Conservation (phyloP, 306 rosid species). For the Herpetospermum pedunculosum region DNA sequence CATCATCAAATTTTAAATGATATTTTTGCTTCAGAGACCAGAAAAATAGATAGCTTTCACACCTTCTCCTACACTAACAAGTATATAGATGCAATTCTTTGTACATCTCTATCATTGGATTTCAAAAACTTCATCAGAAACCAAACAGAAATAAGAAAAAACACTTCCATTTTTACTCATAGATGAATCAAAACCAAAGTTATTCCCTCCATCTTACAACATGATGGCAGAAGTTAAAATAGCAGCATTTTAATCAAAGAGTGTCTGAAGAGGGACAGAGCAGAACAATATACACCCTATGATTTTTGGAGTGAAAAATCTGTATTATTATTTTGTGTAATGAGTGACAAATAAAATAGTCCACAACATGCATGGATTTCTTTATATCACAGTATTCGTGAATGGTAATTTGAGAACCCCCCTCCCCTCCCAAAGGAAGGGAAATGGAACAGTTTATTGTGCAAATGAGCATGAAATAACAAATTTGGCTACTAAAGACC, state of each 20-base stretch:
- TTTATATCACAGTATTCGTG: neutral
- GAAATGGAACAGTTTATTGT: neutral
- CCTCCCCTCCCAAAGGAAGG: neutral
- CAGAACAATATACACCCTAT: neutral
- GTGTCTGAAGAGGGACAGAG: neutral
- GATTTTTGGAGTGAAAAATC: neutral
- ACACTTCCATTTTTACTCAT: neutral
- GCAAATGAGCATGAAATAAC: constrained; percentile 2
- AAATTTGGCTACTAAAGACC: neutral
- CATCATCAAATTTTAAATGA: neutral
- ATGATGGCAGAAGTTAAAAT: neutral
- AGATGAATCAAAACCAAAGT: neutral
- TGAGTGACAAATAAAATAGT: neutral
- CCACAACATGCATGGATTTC: neutral
- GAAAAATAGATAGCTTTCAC: neutral
- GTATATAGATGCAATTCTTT: neutral
- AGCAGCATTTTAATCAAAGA: neutral
- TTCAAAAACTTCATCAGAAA: neutral
- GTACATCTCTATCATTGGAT: neutral
- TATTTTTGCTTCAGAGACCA: neutral
- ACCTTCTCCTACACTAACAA: neutral
- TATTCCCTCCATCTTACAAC: neutral
- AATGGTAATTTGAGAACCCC: too few species aligned
- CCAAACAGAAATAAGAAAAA: neutral
- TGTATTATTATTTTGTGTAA: neutral